Conservation (phyloP, 805 yeast species). For the Suhomyces canberraensis region DNA sequence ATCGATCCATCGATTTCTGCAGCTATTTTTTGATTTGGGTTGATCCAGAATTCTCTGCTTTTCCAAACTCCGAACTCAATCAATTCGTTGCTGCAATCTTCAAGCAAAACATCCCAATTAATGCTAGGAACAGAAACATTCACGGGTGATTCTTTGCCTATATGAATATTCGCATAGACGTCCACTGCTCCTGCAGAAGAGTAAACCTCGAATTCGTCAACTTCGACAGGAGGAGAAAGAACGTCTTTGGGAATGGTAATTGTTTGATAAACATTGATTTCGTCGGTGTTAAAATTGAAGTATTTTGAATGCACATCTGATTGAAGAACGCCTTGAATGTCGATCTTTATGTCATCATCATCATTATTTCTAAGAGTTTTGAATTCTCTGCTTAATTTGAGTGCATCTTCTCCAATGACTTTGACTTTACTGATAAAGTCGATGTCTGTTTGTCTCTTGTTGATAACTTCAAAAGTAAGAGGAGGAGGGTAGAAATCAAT, state of each 20-base stretch:
- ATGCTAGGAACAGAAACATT: constrained; percentile 16
- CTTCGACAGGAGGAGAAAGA: constrained; percentile 13
- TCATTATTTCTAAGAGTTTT: constrained; percentile 11
- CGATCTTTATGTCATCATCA: constrained; percentile 15
- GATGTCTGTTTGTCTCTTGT: constrained; percentile 19
- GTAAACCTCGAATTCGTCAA: constrained; percentile 12
- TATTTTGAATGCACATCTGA: constrained; percentile 17
- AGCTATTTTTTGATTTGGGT: constrained; percentile 13
- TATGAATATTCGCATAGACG: constrained; percentile 3
- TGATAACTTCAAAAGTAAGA: constrained; percentile 17
- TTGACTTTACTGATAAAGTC: constrained; percentile 21
- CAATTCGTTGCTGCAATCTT: constrained; percentile 21
- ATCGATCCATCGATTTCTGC: constrained; percentile 20
- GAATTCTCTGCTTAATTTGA: constrained; percentile 11
- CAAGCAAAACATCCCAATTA: constrained; percentile 26
- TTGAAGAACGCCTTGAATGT: constrained; percentile 18
- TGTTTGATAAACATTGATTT: constrained; percentile 14
- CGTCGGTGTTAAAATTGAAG: constrained; percentile 13
- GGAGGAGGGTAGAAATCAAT: constrained; percentile 25
- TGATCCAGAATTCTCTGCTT: constrained; percentile 10
- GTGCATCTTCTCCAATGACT: constrained; percentile 17
- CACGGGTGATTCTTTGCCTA: constrained; percentile 14
- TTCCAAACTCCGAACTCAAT: constrained; percentile 24
- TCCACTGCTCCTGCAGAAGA: constrained; percentile 10
- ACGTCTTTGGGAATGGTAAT: constrained; percentile 7